Evolutionary conservation across 257 asterid genomes (phyloP).

Genomic region (Verbascum thapsus): DNA sequence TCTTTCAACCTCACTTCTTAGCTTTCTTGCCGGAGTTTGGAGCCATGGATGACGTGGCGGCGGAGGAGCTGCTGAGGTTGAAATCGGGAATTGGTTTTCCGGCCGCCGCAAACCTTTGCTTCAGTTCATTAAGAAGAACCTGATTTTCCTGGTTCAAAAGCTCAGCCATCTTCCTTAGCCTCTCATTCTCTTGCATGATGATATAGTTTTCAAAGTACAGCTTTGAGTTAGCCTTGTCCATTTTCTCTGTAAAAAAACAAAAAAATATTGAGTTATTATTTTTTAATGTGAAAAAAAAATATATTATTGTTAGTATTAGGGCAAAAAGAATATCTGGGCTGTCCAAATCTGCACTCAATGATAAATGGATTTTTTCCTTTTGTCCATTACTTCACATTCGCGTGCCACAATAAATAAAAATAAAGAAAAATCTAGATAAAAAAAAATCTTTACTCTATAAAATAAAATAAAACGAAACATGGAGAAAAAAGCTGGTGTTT

Average conservation of each 20-base stretch:
- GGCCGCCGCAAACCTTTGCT: constrained; percentile 52
- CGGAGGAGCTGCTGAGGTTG: constrained; percentile 29
- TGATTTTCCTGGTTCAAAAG: constrained; percentile 78
- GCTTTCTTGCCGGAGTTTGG: constrained; percentile 51
- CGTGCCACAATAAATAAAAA: too few species aligned
- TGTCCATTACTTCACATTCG: constrained; percentile 31
- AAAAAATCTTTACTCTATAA: not conserved
- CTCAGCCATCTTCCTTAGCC: constrained; percentile 81
- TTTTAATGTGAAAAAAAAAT: too few species aligned
- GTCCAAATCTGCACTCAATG: constrained; percentile 54
- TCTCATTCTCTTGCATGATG: constrained; percentile 76
- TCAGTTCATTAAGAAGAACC: constrained; percentile 63
- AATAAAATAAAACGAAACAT: not conserved
- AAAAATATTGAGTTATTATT: not conserved
- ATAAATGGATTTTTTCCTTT: constrained; percentile 56
- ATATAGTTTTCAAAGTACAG: constrained; percentile 66
- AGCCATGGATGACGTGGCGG: constrained; percentile 42
- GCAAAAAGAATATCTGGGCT: constrained; percentile 22
- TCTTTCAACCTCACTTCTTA: constrained; percentile 58
- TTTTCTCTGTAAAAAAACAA: constrained; percentile 22
- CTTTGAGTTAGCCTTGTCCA: constrained; percentile 85
- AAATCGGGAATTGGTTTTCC: constrained; percentile 43
- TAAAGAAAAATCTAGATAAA: too few species aligned
- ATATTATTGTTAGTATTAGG: not conserved
- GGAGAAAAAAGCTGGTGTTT: constrained; percentile 2